Conservation (phyloP, 1,284 basidiomycete genomes). For the Apiotrichum akiyoshidainum region DNA sequence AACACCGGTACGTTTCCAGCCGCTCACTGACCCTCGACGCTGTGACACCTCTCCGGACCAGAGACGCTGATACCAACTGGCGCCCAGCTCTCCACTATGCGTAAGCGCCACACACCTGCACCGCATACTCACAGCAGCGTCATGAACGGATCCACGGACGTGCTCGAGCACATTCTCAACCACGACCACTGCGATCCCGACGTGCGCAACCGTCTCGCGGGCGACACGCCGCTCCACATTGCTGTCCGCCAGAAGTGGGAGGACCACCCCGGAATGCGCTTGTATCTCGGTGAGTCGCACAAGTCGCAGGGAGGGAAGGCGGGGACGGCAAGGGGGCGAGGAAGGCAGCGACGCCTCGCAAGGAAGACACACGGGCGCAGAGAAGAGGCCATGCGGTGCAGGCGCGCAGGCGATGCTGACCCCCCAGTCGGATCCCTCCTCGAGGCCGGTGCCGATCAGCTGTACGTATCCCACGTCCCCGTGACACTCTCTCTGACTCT, state of each 20-base stretch:
- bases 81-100: constrained; percentile 70
- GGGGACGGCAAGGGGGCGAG: too few species aligned
- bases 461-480: constrained; percentile 52
- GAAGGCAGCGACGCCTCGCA: neutral
- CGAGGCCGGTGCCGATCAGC: constrained; percentile 71
- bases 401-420: constrained; percentile 3
- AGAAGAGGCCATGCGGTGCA: neutral
- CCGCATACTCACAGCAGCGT: constrained; percentile 25
- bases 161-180: constrained; percentile 69
- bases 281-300: constrained; percentile 48
- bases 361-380: neutral
- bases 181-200: constrained; percentile 81
- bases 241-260: constrained; percentile 64
- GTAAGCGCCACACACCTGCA: constrained; percentile 54
- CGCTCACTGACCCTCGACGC: too few species aligned
- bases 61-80: neutral
- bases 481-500: neutral
- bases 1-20: constrained; percentile 59
- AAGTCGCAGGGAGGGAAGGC: too few species aligned
- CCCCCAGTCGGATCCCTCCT: constrained; percentile 62
- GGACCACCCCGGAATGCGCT: constrained; percentile 57
- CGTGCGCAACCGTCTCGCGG: constrained; percentile 67
- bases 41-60: neutral
- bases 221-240: constrained; percentile 77
- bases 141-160: constrained; percentile 58